phyloP scores from a whole-genome alignment of 1,139 yeast genomes.

The Scheffersomyces titani region DNA sequence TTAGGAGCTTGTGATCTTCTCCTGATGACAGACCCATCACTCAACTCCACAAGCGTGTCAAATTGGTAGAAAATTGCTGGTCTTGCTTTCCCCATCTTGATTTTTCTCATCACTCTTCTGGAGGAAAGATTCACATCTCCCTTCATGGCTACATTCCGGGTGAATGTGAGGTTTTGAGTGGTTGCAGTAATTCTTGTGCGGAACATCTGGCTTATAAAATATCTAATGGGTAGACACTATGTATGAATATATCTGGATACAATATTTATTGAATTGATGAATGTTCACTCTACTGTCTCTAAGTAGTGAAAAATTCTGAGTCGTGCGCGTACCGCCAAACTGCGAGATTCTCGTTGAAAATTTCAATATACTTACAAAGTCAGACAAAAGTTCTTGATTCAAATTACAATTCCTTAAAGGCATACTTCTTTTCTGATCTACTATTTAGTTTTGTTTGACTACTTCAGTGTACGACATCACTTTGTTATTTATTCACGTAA shows the following conservation, averaged over 20 bases:
- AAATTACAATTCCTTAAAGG: neutral
- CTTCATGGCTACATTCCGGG: conserved; percentile 30
- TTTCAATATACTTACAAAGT: neutral
- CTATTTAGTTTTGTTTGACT: neutral
- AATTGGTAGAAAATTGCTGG: conserved; percentile 92
- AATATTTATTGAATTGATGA: neutral
- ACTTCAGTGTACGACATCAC: neutral
- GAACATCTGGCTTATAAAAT: neutral
- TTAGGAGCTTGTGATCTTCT: conserved; percentile 90
- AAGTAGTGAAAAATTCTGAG: conserved; percentile 1
- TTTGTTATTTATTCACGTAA: neutral
- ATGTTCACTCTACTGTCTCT: neutral
- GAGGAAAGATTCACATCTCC: conserved; percentile 40
- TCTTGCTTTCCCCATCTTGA: conserved; percentile 75
- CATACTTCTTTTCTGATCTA: neutral
- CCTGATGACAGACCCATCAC: conserved; percentile 87
- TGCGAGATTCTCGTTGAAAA: neutral
- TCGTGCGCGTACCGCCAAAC: conserved; percentile 6
- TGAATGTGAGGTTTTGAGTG: conserved; percentile 9
- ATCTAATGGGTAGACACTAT: neutral
- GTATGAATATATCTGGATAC: neutral
- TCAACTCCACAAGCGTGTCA: conserved; percentile 80
- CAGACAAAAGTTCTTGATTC: neutral
- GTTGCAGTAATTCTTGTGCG: neutral
- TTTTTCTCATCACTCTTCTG: conserved; percentile 56